Percentiles rank a stretch among this genome's conserved stretches.
Conservation (phyloP, 495 filamentous ascomycete genomes). For the Penicillium malachiteum region DNA sequence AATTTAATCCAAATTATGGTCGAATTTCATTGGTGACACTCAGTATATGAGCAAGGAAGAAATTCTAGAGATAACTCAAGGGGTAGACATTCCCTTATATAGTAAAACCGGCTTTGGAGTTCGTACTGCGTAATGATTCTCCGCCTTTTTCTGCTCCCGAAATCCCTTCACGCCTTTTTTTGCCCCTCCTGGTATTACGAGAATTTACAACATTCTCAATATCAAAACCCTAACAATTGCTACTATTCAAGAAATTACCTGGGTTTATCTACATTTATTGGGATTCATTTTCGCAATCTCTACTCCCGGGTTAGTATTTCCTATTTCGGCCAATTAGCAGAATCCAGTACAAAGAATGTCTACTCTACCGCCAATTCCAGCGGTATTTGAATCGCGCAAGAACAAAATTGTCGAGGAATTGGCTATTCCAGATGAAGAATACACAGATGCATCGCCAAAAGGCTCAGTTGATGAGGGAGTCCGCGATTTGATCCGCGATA, state of each 20-base stretch:
- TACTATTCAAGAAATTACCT: no score
- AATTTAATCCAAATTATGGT: no score
- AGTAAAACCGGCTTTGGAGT: slow-evolving; percentile 17
- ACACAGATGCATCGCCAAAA: slow-evolving; percentile 80
- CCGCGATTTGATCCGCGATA: slow-evolving; percentile 66
- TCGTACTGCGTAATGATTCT: slow-evolving; percentile 16
- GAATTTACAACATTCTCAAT: no score
- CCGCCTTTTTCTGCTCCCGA: slow-evolving; percentile 18
- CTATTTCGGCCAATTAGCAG: slow-evolving; percentile 10
- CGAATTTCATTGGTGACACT: neutral
- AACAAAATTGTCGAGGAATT: slow-evolving; percentile 63
- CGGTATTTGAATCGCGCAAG: slow-evolving; percentile 60
- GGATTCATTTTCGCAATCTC: no score
- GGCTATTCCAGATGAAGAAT: slow-evolving; percentile 59
- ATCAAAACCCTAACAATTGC: no score
- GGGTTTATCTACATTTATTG: no score
- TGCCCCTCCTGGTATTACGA: no score
- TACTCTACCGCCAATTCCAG: slow-evolving; percentile 21
- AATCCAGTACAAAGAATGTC: neutral
- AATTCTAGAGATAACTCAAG: slow-evolving; percentile 10
- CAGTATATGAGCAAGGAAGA: neutral
- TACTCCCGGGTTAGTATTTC: no score
- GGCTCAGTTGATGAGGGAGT: slow-evolving; percentile 78
- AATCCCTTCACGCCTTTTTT: neutral
- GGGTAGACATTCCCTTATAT: slow-evolving; percentile 4